Percentiles rank a stretch among this genome's conserved stretches.
phyloP scores from a whole-genome alignment of 495 filamentous ascomycete species.

The Podospora bellae-mahoneyi region DNA sequence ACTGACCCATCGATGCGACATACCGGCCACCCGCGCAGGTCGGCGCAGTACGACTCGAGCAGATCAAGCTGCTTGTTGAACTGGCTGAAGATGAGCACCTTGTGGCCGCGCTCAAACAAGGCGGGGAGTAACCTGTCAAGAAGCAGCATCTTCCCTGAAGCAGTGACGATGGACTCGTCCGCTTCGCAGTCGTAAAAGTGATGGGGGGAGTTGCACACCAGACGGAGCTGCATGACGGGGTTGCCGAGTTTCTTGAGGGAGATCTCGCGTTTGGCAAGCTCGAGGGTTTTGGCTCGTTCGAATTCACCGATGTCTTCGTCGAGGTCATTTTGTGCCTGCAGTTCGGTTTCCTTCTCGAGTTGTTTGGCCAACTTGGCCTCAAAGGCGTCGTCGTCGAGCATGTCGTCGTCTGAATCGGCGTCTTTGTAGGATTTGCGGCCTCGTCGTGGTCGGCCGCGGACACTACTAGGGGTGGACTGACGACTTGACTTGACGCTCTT shows the following conservation, averaged over 20 bases:
- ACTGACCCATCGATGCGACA: conserved; percentile 94
- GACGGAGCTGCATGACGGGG: conserved; percentile 85
- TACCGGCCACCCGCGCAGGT: conserved; percentile 68
- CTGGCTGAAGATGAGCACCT: conserved; percentile 93
- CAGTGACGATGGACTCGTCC: conserved; percentile 77
- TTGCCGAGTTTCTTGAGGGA: conserved; percentile 93
- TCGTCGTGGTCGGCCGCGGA: conserved; percentile 41
- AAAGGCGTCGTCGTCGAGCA: conserved; percentile 72
- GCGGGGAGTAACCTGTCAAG: conserved; percentile 80
- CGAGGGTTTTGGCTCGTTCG: conserved; percentile 66
- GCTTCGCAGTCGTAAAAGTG: conserved; percentile 85
- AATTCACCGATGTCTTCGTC: conserved; percentile 43
- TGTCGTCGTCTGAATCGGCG: conserved; percentile 62
- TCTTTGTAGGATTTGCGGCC: conserved; percentile 45
- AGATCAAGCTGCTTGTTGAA: conserved; percentile 94
- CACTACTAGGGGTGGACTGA: conserved; percentile 63
- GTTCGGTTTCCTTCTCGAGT: conserved; percentile 50
- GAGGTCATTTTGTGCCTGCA: not conserved
- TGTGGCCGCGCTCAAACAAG: conserved; percentile 73
- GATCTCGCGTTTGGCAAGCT: conserved; percentile 81
- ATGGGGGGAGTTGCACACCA: conserved; percentile 89
- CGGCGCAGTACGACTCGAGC: conserved; percentile 75
- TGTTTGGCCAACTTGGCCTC: conserved; percentile 64
- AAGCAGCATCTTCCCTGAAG: conserved; percentile 92
- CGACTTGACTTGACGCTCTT: conserved; percentile 75